Evolutionary conservation across 257 asterid genomes (phyloP).

Genomic region (Jaltomata sinuosa): DNA sequence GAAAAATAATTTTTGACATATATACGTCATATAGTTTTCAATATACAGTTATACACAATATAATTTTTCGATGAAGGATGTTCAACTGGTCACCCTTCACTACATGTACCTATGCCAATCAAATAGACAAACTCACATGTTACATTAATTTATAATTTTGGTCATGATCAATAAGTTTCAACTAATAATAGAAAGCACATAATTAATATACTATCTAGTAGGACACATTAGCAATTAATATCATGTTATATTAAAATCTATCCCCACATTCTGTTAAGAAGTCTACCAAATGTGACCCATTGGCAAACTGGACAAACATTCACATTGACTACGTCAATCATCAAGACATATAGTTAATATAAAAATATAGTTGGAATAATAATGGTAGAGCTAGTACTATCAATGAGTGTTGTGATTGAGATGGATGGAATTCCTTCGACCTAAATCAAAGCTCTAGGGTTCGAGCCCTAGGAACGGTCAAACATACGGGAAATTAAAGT

Average conservation of each 20-base stretch:
- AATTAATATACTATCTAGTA: neutral
- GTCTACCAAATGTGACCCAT: neutral
- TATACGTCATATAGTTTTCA: too few relatives aligned
- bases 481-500: too few relatives aligned
- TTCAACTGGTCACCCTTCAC: too few relatives aligned
- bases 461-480: rapidly evolving
- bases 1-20: too few relatives aligned
- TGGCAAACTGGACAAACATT: neutral
- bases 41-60: too few relatives aligned
- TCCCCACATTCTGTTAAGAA: neutral
- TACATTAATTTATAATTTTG: neutral
- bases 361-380: neutral
- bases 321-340: neutral
- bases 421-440: neutral
- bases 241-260: neutral
- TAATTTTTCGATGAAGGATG: too few relatives aligned
- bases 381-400: neutral
- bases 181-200: neutral
- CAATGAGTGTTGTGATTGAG: neutral
- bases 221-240: neutral
- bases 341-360: neutral
- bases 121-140: neutral
- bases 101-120: too few relatives aligned
- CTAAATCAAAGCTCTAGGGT: neutral
- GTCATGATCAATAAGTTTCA: neutral